Evolutionary conservation across 2,329 filamentous ascomycete genomes (phyloP), one percentile per base, ranked within the genome.

Genomic region (Clarireedia homoeocarpa): DNA sequence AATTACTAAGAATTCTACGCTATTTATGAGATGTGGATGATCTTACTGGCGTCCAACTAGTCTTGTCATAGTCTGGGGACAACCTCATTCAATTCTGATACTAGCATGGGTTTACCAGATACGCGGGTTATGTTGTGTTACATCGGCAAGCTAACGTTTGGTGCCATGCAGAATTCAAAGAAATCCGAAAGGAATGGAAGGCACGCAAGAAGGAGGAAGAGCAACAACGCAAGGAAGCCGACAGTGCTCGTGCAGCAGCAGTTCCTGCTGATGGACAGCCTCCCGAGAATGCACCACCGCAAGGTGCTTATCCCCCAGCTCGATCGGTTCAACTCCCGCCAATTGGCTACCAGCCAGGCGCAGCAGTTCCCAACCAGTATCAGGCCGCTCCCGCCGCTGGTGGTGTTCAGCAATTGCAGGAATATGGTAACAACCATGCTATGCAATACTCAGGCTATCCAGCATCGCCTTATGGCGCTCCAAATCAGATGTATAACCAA

Each of bases 191-290:
- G 71, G 92, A 97, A 70, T 99, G 94, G 94, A 99, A 97, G 77
- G 89, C 89, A 40, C 90, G 94, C 68, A 97, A 97, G 83, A 99
- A 99, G 89, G 94, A 97, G 71, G 92, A 97, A 66, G 92, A 97
- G 63, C 86, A 86, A 51, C 80, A 84, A 65, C 88, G 91, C 68
- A 96, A 96, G 77, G 88, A 87, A 12, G 89, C 91, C 9, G 92
- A 97, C 62, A 91, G 96, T 69, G 81, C 40, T 40, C 49, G 86
- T 62, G 80, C 85, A 60, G 88, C 91, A 56, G 85, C 84, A 34
- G 77, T 77, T 45, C 67, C 75, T 48, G 75, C 80, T 51, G 79
- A 80, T 48, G 73, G 77, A 26, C 82, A 84, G 63, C 70, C 75
- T 69, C 48, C 83, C 73, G 69, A 79, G 57, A 74, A 72, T 55